Evolutionary conservation across 2,329 filamentous ascomycete species (phyloP).

Genomic region (Fusarium subtropicale): DNA sequence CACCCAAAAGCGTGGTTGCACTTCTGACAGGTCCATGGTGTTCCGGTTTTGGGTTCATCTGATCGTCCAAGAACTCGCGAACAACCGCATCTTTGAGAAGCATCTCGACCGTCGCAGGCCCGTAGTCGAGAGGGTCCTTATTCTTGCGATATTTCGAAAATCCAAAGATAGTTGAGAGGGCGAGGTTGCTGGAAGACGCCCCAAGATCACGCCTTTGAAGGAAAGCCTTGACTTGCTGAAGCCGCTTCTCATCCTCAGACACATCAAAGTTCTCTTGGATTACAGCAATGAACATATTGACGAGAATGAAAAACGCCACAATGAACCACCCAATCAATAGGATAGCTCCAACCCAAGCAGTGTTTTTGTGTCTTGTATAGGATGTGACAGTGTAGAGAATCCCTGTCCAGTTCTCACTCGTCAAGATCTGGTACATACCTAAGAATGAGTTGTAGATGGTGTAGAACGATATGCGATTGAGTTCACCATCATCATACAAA

Average conservation of each 20-base stretch:
- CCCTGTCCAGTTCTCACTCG: constrained; percentile 94
- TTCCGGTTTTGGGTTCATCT: constrained; percentile 48
- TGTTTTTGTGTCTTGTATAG: constrained; percentile 72
- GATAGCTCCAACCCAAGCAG: constrained; percentile 91
- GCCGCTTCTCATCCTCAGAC: constrained; percentile 95
- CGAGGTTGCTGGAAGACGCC: constrained; percentile 77
- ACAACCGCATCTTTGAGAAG: constrained; percentile 96
- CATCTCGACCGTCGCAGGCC: constrained; percentile 93
- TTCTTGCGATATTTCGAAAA: constrained; percentile 69
- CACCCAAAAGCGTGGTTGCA: constrained; percentile 51
- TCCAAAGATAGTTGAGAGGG: constrained; percentile 77
- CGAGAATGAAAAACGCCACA: constrained; percentile 90
- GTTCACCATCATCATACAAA: constrained; percentile 68
- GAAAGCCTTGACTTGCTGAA: constrained; percentile 96
- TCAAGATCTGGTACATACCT: constrained; percentile 97
- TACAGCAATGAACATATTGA: constrained; percentile 99
- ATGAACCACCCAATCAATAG: constrained; percentile 98
- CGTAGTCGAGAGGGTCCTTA: constrained; percentile 90
- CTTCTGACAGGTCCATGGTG: constrained; percentile 49
- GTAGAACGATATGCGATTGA: constrained; percentile 80
- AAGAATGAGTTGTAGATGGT: constrained; percentile 96
- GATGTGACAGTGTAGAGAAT: constrained; percentile 86
- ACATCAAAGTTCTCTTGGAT: constrained; percentile 99
- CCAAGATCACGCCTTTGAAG: constrained; percentile 90
- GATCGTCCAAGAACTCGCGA: constrained; percentile 87